Evolutionary conservation across 2,329 filamentous ascomycete genomes (phyloP), one percentile per base, ranked within the genome.

Genomic region (Stemphylium vesicarium): DNA sequence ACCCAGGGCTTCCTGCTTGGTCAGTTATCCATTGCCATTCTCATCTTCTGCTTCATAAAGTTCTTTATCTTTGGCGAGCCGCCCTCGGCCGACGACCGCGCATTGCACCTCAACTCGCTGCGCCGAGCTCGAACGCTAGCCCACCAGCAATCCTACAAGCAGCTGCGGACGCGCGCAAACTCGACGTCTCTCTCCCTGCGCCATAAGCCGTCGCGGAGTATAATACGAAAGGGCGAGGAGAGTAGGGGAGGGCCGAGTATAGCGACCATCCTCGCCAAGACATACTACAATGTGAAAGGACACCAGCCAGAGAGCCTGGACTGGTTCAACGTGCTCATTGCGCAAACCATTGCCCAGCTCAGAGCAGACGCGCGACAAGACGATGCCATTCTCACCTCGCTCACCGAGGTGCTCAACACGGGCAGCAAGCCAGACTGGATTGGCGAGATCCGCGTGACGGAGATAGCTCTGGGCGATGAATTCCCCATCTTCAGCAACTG

Each of bases 401-500:
- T 99, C 35, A 96, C 88, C 1, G 90, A 91, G 49, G 85, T 94
- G 0, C 81, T 99, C 52, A 99, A 99, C 69, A 89, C 93, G n/a
- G 84, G 85, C 10, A 87, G 87, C 39, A 89, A 95, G 50, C 95
- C 95, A 0, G 90, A 93, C 62, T 99, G 96, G 75, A 82, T 99
- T 29, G 94, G 96, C 73, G 90, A 95, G 71, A 98, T 99, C 59
- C 88, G 88, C 22, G 91, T 99, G 49, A 96, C 93, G 2, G 94
- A 99, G 77, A 87, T 99, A 56, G 96, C 89, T 45, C 81, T 99
- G 4, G 95, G 95, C 26, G 95, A 99, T 68, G 95, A 99, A 68
- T 99, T 98, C 62, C 95, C 95, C 24, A 99, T 99, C 48, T 96
- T 99, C 76, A 97, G 93, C 80, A 99, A 99, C 75, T 98, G 95